Evolutionary conservation across 169 alveolate genomes (phyloP).

Genomic region (Plasmodium vinckei): DNA sequence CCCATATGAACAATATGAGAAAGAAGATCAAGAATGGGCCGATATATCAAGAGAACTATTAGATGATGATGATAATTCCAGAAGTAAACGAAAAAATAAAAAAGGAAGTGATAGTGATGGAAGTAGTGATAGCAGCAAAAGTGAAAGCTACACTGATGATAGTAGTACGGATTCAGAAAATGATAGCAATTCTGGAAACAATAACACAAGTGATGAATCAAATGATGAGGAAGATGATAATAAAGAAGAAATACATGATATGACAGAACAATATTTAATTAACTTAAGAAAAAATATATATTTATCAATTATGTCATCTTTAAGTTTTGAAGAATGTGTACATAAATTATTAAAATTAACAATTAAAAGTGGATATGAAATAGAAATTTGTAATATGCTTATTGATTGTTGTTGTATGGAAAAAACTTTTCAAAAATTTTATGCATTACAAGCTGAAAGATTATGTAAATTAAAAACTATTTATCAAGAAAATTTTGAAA

Average conservation of each 20-base stretch:
- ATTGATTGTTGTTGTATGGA: constrained; percentile 99
- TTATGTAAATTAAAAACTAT: constrained; percentile 94
- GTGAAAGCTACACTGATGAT: not conserved
- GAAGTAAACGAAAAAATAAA: constrained; percentile 18
- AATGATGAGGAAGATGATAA: constrained; percentile 83
- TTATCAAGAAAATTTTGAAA: constrained; percentile 93
- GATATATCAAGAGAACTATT: constrained; percentile 92
- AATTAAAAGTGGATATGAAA: constrained; percentile 94
- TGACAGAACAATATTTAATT: constrained; percentile 95
- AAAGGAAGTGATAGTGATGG: constrained; percentile 9
- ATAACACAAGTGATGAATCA: constrained; percentile 86
- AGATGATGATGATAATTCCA: constrained; percentile 87
- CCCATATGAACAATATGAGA: constrained; percentile 91
- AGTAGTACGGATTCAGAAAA: constrained; percentile 81
- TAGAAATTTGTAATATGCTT: constrained; percentile 96
- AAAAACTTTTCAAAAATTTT: constrained; percentile 96
- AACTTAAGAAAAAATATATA: constrained; percentile 96
- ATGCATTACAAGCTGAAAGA: constrained; percentile 96
- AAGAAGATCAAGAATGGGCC: constrained; percentile 94
- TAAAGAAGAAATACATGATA: constrained; percentile 88
- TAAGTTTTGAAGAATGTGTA: constrained; percentile 98
- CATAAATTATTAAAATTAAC: constrained; percentile 97
- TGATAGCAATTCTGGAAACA: constrained; percentile 81
- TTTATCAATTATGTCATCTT: constrained; percentile 97
- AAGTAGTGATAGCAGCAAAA: constrained; percentile 83